A percentile compares a stretch with the other conserved stretches of the same genome.
Conservation (phyloP, 2,329 filamentous ascomycete species). For the Fusarium udum region DNA sequence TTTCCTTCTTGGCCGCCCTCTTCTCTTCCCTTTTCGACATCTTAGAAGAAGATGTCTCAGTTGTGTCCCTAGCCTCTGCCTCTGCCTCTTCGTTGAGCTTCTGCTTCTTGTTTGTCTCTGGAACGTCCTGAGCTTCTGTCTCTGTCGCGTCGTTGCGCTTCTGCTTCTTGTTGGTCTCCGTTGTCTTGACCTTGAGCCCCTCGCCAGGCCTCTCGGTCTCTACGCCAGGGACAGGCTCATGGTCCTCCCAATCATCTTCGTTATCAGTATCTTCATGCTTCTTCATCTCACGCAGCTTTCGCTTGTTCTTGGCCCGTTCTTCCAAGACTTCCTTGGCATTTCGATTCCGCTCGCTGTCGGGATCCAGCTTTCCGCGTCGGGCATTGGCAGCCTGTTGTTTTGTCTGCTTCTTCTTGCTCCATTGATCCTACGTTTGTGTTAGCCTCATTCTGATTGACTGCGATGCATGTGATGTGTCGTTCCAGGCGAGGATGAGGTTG, state of each 20-base stretch:
- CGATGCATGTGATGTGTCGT: constrained; percentile 1
- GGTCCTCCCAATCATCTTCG: constrained; percentile 57
- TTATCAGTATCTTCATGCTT: constrained; percentile 55
- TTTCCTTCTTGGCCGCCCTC: constrained; percentile 59
- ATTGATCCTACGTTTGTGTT: constrained; percentile 75
- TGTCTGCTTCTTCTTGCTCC: constrained; percentile 92
- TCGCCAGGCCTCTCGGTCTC: constrained; percentile 70
- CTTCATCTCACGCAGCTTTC: constrained; percentile 76
- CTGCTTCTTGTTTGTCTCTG: constrained; percentile 66
- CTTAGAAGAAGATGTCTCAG: constrained; percentile 59
- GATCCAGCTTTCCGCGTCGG: constrained; percentile 89
- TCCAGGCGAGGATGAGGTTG: constrained; percentile 7
- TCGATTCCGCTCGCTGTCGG: constrained; percentile 80
- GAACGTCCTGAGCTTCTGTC: neutral
- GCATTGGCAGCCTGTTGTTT: constrained; percentile 86
- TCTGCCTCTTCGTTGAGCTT: constrained; percentile 47
- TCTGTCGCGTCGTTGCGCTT: constrained; percentile 47
- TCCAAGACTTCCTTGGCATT: constrained; percentile 94
- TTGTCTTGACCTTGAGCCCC: constrained; percentile 63
- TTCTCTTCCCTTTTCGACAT: constrained; percentile 64
- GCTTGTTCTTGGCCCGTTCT: constrained; percentile 78
- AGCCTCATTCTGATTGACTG: constrained; percentile 12
- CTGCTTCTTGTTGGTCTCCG: constrained; percentile 66
- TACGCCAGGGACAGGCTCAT: constrained; percentile 61
- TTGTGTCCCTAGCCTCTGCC: constrained; percentile 43